These are phyloP conservation scores for Penicillium chermesinum DNA, from an alignment of 495 filamentous ascomycete species.

Conservation along the genomic window DNA sequence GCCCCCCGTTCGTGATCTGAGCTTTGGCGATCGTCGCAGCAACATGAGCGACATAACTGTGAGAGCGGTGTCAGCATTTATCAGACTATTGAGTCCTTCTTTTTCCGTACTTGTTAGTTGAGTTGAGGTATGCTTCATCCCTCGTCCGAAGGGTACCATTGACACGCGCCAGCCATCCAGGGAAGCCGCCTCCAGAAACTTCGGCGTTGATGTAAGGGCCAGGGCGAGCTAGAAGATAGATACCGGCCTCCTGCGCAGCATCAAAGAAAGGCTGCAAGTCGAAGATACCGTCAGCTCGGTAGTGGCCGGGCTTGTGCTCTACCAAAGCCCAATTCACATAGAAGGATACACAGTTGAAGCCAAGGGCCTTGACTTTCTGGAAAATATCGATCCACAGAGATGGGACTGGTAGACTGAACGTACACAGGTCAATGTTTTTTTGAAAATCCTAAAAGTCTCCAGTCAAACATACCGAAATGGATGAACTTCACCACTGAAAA, in stretches of 20 bases:
- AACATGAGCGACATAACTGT: conserved; percentile 41
- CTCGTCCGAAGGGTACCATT: conserved; percentile 56
- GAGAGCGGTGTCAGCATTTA: background rate
- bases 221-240: conserved; percentile 72
- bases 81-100: background rate
- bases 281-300: conserved; percentile 65
- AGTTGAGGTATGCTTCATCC: conserved; percentile 55
- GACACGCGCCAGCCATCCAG: conserved; percentile 61
- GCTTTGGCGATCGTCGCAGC: conserved; percentile 61
- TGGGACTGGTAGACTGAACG: conserved; percentile 60
- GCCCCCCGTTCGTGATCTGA: conserved; percentile 76
- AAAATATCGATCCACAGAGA: conserved; percentile 69
- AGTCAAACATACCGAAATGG: conserved; percentile 49
- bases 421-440: conserved; percentile 1
- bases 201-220: conserved; percentile 68
- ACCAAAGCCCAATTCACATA: conserved; percentile 77
- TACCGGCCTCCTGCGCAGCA: conserved; percentile 60
- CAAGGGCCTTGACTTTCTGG: conserved; percentile 72
- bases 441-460: background rate
- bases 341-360: conserved; percentile 72
- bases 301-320: conserved; percentile 66
- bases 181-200: conserved; percentile 57
- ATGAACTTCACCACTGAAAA: conserved; percentile 72
- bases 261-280: conserved; percentile 66
- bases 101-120: conserved; percentile 52